Percentiles rank a stretch among this genome's conserved stretches.
Evolutionary conservation across 768 basidiomycete genomes (phyloP).

Genomic region (Hirschioporus abietinus): DNA sequence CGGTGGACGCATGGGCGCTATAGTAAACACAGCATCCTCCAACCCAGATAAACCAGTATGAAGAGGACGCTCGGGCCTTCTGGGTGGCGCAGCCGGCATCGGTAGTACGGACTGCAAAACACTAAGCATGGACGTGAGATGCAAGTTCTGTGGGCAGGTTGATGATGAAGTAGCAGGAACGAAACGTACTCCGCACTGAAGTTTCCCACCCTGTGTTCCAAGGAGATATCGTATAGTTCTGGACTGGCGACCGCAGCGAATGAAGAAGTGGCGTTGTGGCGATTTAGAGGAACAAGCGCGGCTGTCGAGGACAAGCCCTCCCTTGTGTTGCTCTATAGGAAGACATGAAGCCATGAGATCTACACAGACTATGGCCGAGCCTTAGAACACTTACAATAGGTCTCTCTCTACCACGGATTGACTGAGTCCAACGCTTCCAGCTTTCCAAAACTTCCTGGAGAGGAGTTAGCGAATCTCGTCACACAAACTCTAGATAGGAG

Average conservation of each 20-base stretch:
- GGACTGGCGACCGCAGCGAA: background rate
- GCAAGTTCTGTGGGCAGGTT: background rate
- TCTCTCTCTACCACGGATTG: background rate
- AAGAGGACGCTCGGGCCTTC: background rate
- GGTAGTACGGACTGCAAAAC: background rate
- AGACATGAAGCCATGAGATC: background rate
- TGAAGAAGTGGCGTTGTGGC: background rate
- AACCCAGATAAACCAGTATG: background rate
- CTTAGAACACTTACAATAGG: background rate
- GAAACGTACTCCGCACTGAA: background rate
- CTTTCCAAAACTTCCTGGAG: background rate
- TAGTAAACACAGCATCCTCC: background rate
- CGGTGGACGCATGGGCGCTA: background rate
- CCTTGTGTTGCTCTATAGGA: background rate
- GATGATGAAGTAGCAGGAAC: background rate
- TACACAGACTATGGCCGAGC: background rate
- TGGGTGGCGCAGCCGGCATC: background rate
- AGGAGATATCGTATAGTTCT: background rate
- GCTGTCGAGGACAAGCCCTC: background rate
- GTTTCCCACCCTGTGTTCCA: background rate
- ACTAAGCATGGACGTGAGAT: background rate
- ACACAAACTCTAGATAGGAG: background rate
- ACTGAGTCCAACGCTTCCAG: background rate
- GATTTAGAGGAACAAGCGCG: background rate
- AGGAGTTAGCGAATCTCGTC: background rate